Percentiles rank a stretch among this genome's conserved stretches.
These are phyloP conservation scores for Flaveria floridana DNA, from an alignment of 140 eudicot species.

Conservation along the genomic window DNA sequence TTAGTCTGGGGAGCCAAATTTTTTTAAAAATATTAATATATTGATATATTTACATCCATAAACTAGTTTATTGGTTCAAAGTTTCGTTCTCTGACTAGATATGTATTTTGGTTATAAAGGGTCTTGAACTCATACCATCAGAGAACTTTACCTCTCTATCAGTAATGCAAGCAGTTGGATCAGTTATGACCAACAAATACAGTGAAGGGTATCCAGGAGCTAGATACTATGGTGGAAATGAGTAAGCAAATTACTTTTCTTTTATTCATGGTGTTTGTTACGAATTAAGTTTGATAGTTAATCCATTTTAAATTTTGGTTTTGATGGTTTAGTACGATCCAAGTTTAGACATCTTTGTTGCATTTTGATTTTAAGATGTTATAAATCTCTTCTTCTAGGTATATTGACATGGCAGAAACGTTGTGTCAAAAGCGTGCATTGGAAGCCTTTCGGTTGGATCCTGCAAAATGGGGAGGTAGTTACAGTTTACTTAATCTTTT, in stretches of 20 bases:
- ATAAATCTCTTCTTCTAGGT: slow-evolving; percentile 44
- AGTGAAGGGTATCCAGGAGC: slow-evolving; percentile 99
- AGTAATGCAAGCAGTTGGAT: slow-evolving; percentile 99
- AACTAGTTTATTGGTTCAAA: background rate
- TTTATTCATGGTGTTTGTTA: background rate
- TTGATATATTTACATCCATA: background rate
- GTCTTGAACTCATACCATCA: slow-evolving; percentile 95
- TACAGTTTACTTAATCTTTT: slow-evolving; percentile 14
- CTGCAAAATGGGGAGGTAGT: slow-evolving; percentile 46
- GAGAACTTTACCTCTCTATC: slow-evolving; percentile 95
- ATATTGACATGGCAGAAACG: slow-evolving; percentile 97
- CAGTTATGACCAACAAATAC: slow-evolving; percentile 98
- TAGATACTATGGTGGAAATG: slow-evolving; percentile 99
- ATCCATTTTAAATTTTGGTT: background rate
- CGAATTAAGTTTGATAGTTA: background rate
- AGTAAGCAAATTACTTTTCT: slow-evolving; percentile 50
- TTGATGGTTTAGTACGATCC: background rate
- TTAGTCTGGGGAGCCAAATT: background rate
- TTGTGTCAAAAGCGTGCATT: slow-evolving; percentile 96
- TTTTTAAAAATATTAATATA: background rate
- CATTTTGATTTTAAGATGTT: background rate
- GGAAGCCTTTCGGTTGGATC: slow-evolving; percentile 97
- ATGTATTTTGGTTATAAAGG: slow-evolving; percentile 41
- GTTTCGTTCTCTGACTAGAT: slow-evolving; percentile 10
- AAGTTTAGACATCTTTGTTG: slow-evolving; percentile 16